Conservation (phyloP, 2,329 filamentous ascomycete genomes). For the Cladosporium sp. region DNA sequence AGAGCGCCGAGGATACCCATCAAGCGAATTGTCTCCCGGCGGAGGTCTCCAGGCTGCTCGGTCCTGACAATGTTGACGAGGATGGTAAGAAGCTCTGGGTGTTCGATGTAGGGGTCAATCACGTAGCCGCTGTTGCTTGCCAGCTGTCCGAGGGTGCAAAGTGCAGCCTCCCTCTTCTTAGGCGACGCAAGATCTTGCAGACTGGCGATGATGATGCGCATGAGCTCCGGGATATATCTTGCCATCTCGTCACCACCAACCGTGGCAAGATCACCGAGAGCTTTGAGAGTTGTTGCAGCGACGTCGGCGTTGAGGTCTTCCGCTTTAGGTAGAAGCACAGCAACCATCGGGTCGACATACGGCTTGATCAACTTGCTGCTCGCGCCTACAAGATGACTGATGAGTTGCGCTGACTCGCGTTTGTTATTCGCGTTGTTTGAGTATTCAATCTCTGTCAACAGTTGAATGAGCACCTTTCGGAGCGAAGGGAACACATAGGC, state of each 20-base stretch:
- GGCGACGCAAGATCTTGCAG: slow-evolving; percentile 92
- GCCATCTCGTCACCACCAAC: slow-evolving; percentile 95
- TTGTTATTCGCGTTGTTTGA: slow-evolving; percentile 93
- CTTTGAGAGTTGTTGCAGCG: slow-evolving; percentile 90
- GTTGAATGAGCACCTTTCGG: slow-evolving; percentile 91
- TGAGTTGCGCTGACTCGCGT: slow-evolving; percentile 90
- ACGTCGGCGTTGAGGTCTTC: slow-evolving; percentile 83
- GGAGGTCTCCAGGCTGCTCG: slow-evolving; percentile 80
- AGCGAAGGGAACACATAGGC: slow-evolving; percentile 97
- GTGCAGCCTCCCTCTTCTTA: slow-evolving; percentile 84
- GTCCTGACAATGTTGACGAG: slow-evolving; percentile 92
- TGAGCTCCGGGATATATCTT: slow-evolving; percentile 84
- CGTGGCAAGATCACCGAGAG: slow-evolving; percentile 89
- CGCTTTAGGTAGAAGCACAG: slow-evolving; percentile 89
- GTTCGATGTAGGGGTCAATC: slow-evolving; percentile 92
- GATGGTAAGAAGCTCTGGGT: slow-evolving; percentile 89
- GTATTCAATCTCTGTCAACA: slow-evolving; percentile 94
- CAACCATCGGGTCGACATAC: slow-evolving; percentile 95
- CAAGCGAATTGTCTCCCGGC: slow-evolving; percentile 93
- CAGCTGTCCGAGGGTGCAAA: slow-evolving; percentile 87
- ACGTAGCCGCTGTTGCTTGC: slow-evolving; percentile 98
- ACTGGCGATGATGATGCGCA: slow-evolving; percentile 92
- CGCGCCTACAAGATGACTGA: slow-evolving; percentile 90
- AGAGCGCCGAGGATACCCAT: slow-evolving; percentile 94
- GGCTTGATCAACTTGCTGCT: slow-evolving; percentile 92